These are phyloP conservation scores for Metarhizium sp. DNA, from an alignment of 2,329 filamentous ascomycete species.

Conservation along the genomic window DNA sequence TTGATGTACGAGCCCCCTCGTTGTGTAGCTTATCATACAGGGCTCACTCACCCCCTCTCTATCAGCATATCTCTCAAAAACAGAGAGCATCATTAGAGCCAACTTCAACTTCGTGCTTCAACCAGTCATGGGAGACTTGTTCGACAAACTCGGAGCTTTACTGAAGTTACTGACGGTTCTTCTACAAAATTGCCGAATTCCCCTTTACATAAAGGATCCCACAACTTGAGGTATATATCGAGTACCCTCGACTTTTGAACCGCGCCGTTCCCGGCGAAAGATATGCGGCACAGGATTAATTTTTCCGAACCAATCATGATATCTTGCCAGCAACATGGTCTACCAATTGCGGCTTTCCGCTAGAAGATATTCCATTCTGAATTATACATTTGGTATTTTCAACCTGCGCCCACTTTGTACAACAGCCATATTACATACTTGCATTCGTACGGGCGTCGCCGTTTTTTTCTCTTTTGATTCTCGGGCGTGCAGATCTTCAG, in stretches of 20 bases:
- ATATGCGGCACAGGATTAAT: neutral
- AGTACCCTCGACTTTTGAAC: neutral
- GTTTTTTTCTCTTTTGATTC: neutral
- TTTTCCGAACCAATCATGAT: neutral
- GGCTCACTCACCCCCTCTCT: neutral
- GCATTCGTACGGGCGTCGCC: neutral
- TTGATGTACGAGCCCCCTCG: constrained; percentile 13
- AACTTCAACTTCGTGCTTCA: too few relatives aligned
- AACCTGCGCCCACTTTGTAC: neutral
- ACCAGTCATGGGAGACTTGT: too few relatives aligned
- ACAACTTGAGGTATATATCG: neutral
- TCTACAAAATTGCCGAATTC: neutral
- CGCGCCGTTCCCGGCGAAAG: too few relatives aligned
- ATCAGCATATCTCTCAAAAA: too few relatives aligned
- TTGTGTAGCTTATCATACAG: neutral
- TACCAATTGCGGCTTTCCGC: neutral
- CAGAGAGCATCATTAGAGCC: too few relatives aligned
- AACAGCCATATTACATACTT: neutral
- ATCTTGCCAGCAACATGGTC: neutral
- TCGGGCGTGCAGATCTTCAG: neutral
- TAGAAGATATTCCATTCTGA: neutral
- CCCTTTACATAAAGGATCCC: neutral
- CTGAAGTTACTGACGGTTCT: neutral
- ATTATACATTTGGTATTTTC: neutral
- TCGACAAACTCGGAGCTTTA: too few relatives aligned